Percentiles rank a stretch among this genome's conserved stretches.
Conservation (phyloP, 352 stramenopile species). For the Pythium periplocum region DNA sequence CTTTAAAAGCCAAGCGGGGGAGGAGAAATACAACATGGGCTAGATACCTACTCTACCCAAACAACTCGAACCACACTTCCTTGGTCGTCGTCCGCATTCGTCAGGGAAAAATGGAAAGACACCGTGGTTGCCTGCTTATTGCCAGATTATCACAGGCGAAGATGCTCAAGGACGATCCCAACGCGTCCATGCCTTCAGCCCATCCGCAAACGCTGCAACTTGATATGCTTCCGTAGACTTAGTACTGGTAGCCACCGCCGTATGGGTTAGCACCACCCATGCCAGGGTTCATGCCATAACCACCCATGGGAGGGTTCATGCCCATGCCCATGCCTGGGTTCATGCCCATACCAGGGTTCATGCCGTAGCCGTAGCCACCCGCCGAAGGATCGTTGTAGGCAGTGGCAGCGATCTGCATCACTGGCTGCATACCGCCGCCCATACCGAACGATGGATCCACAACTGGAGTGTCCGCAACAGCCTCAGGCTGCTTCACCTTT, state of each 20-base stretch:
- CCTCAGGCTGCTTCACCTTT: constrained; percentile 68
- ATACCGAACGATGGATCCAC: constrained; percentile 74
- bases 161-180: too few relatives aligned
- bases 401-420: constrained; percentile 77
- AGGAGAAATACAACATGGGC: too few relatives aligned
- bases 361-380: constrained; percentile 22
- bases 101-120: too few relatives aligned
- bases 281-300: constrained; percentile 50
- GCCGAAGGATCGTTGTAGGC: constrained; percentile 79
- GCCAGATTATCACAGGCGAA: too few relatives aligned
- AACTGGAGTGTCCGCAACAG: constrained; percentile 36
- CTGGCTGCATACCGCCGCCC: constrained; percentile 68
- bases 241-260: constrained; percentile 30
- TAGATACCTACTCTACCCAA: too few relatives aligned
- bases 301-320: constrained; percentile 21
- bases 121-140: too few relatives aligned
- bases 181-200: too few relatives aligned
- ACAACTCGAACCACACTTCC: too few relatives aligned
- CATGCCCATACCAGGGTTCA: constrained; percentile 40
- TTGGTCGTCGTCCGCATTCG: too few relatives aligned
- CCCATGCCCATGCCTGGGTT: constrained; percentile 30
- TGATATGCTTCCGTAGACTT: constrained; percentile 1
- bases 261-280: constrained; percentile 32
- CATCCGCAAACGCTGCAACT: too few relatives aligned
- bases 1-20: too few relatives aligned